These are phyloP conservation scores for Agrocybe pediades DNA, from an alignment of 768 basidiomycete genomes.

Conservation along the genomic window DNA sequence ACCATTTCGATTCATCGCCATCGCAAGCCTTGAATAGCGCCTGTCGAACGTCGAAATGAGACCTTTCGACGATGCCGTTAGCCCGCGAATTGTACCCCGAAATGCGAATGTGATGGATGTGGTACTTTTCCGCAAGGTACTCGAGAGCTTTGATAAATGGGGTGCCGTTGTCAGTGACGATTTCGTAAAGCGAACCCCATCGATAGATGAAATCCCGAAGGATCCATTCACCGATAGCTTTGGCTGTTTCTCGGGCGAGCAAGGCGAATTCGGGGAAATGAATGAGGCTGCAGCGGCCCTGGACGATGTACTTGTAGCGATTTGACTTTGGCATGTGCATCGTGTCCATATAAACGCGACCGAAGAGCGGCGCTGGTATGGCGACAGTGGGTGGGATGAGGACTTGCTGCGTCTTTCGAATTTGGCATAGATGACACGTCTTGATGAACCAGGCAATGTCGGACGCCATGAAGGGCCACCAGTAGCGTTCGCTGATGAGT, in stretches of 20 bases:
- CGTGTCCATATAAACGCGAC: conserved; percentile 37
- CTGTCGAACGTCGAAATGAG: conserved; percentile 31
- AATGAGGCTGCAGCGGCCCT: conserved; percentile 34
- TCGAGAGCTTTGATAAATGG: conserved; percentile 16
- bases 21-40: conserved; percentile 34
- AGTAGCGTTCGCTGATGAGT: conserved; percentile 26
- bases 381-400: conserved; percentile 25
- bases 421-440: conserved; percentile 32
- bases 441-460: conserved; percentile 26
- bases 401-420: conserved; percentile 20
- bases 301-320: conserved; percentile 35
- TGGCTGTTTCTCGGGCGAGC: conserved; percentile 28
- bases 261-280: conserved; percentile 31
- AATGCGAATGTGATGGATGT: conserved; percentile 24
- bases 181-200: conserved; percentile 35
- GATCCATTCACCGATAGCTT: conserved; percentile 29
- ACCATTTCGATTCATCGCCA: conserved; percentile 34
- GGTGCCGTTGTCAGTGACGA: conserved; percentile 41
- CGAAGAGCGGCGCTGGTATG: conserved; percentile 28
- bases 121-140: conserved; percentile 11
- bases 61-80: conserved; percentile 20
- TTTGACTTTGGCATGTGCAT: conserved; percentile 39
- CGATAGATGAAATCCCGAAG: conserved; percentile 23
- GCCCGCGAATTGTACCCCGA: conserved; percentile 23
- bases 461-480: conserved; percentile 28